Base-by-base conservation (phyloP, 2,329 filamentous ascomycete species). In the Botrytis elliptica region DNA sequence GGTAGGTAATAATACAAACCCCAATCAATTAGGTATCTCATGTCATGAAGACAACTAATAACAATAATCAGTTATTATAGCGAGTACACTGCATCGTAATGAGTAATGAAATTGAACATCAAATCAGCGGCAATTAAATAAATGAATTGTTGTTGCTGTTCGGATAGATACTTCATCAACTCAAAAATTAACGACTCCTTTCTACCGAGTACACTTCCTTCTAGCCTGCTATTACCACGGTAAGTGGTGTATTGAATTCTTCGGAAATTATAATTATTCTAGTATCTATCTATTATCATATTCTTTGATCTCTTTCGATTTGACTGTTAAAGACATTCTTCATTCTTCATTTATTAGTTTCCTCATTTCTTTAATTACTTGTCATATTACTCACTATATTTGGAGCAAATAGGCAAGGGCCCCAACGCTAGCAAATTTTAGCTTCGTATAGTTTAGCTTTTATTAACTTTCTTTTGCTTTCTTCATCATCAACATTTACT, bases 361-460 rank as follows among this genome's bases (percentile, higher is more conserved):
- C 40, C 25, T 40, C 1, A n/a, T 8, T 40, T 63, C 36, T 29
- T 57, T 63, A n/a, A 63, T 63, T 57, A 18, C 52, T 22, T 16
- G n/a, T 18, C 25, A 38, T 25, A 38, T 57, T 69, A 55, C 12
- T 38, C 33, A 49, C 25, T 55, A 29, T 69, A 42, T 57, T 14
- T 33, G 29, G 22, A 33, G 18, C 38, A 57, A 57, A 52, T 69
- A 52, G 33, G 29, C 18, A 65, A 64, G 69, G 42, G 42, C 16
- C 22, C n/a, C 29, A 20, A 46, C 69, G 57, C 59, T 71, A 65
- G 59, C 59, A 65, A 36, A 36, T 65, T 71, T 71, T 65, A 65
- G 44, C 33, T 71, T 25, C 36, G 69, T 65, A 65, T 29, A 71
- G 52, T 65, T 36, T 22, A 29, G 42, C 33, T 42, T 71, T 36